Evolutionary conservation across 148 eudicot species (phyloP).

Genomic region (Hydrangea macrophylla): DNA sequence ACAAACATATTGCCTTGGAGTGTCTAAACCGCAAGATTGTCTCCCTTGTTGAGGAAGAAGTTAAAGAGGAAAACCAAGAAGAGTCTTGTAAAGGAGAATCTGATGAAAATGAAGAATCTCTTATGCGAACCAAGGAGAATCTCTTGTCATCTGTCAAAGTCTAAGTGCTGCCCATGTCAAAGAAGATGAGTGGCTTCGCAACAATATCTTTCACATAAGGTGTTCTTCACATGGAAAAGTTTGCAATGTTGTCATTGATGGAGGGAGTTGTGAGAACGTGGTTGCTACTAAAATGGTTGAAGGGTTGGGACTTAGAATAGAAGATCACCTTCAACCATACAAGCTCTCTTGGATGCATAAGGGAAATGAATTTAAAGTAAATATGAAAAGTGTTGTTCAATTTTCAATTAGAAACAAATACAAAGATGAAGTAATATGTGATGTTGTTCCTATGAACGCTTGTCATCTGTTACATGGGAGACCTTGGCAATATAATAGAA

Average conservation of each 20-base stretch:
- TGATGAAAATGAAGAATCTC: background rate
- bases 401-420: too few relatives aligned
- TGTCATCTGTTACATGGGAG: too few relatives aligned
- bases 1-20: constrained; percentile 3
- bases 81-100: background rate
- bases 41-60: constrained; percentile 4
- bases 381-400: background rate
- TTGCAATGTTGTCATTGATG: background rate
- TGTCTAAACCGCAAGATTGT: constrained; percentile 10
- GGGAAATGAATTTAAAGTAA: background rate
- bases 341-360: background rate
- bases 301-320: too few relatives aligned
- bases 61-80: background rate
- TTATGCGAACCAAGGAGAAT: constrained; percentile 15
- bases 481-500: too few relatives aligned
- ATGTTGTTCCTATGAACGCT: too few relatives aligned
- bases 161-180: background rate
- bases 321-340: too few relatives aligned
- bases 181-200: too few relatives aligned
- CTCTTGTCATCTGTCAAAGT: constrained; percentile 3
- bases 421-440: too few relatives aligned
- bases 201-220: too few relatives aligned
- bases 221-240: background rate
- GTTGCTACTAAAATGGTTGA: too few relatives aligned
- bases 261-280: too few relatives aligned